Percentiles rank a stretch among this genome's conserved stretches.
phyloP scores from a whole-genome alignment of 140 eudicot genomes.

The Cichorium intybus region DNA sequence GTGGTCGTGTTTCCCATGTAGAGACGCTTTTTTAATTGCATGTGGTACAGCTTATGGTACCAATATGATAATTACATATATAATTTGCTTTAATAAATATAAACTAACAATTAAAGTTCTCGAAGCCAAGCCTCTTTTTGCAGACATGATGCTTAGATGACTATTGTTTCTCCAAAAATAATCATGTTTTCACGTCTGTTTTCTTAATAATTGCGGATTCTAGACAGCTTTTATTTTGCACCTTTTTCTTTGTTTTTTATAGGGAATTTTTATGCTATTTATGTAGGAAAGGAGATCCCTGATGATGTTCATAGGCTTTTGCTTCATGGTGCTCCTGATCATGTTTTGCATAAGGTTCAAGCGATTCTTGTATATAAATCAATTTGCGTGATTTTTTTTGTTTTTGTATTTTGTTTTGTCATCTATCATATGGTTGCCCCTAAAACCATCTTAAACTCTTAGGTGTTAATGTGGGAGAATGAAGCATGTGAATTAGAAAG shows the following conservation, averaged over 20 bases:
- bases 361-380: not conserved
- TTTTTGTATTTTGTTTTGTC: not conserved
- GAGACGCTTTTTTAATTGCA: not conserved
- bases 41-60: not conserved
- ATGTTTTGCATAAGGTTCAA: constrained; percentile 66
- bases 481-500: constrained; percentile 60
- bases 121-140: no score
- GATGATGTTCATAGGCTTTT: constrained; percentile 47
- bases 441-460: constrained; percentile 7
- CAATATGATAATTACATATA: not conserved
- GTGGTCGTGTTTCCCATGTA: constrained; percentile 5
- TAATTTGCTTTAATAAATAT: no score
- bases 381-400: not conserved
- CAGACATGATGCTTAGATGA: no score
- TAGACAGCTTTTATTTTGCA: not conserved
- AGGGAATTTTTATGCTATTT: not conserved
- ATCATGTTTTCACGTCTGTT: no score
- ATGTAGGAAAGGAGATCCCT: constrained; percentile 77
- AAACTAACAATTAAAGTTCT: no score
- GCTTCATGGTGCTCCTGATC: constrained; percentile 71
- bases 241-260: not conserved
- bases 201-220: no score
- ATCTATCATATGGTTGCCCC: not conserved
- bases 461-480: constrained; percentile 75
- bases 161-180: no score